A percentile compares a stretch with the other conserved stretches of the same genome.
phyloP scores from a whole-genome alignment of 139 green algal genomes.

The Tetradesmus obliquus region DNA sequence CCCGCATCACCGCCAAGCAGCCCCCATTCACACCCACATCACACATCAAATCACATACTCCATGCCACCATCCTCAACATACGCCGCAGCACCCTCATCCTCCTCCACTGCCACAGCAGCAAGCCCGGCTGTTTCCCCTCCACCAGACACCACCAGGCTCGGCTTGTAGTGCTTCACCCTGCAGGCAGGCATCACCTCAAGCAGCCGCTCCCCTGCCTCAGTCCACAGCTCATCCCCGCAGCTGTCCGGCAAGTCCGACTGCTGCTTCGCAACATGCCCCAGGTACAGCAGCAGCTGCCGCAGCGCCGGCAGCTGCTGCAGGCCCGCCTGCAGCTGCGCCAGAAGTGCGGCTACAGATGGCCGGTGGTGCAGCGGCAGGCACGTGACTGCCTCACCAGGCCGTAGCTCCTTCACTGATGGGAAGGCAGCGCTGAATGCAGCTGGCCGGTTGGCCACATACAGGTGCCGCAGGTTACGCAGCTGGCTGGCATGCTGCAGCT shows the following conservation, averaged over 20 bases:
- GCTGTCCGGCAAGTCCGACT: background rate
- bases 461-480: slow-evolving; percentile 33
- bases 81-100: background rate
- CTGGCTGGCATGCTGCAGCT: background rate
- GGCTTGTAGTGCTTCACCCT: slow-evolving; percentile 19
- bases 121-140: background rate
- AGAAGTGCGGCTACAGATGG: slow-evolving; percentile 11
- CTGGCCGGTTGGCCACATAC: slow-evolving; percentile 5
- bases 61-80: background rate
- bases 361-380: slow-evolving; percentile 16
- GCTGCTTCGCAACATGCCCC: background rate
- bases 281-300: slow-evolving; percentile 36
- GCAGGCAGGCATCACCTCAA: slow-evolving; percentile 5
- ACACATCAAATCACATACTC: background rate
- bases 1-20: too few species aligned
- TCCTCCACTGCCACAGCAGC: background rate
- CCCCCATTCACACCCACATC: too few species aligned
- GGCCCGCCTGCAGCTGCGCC: background rate
- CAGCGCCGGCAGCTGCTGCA: slow-evolving; percentile 18
- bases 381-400: background rate
- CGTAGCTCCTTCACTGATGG: background rate
- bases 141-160: background rate
- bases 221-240: slow-evolving; percentile 14
- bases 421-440: background rate
- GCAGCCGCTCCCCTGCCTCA: slow-evolving; percentile 21